Base-by-base conservation (phyloP, 345 rosid genomes). In the Boechera retrofracta region DNA sequence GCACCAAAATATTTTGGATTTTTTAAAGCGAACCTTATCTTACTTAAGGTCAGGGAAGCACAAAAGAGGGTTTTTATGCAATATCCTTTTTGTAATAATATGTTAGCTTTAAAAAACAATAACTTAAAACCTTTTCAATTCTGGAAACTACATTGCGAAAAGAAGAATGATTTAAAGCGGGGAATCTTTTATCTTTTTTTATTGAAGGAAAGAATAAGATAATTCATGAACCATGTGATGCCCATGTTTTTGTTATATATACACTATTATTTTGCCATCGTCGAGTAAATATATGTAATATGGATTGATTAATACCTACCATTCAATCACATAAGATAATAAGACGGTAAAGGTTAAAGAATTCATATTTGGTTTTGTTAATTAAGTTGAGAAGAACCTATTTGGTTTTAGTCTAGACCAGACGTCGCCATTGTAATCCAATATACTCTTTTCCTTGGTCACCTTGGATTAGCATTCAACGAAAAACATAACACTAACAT, bases 141-240 rank as follows among this genome's bases (percentile, higher is more conserved):
- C 36, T 64, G 18, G 13, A 64, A 44, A 42, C 18, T 32, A 49
- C 44, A 7, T 54, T 44, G 47, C 33, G 28, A 36, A 35, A 68
- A 60, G 41, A 4, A 41, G 13, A 61, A 69, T 68, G 75, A 52
- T 51, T 60, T 21, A 39, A 52, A 53, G 35, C n/a, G 26, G 13
- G 10, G 69, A 61, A 68, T 67, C 68, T 49, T 49, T 10, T 21
- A 3, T 15, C n/a, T 10, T 44, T 5, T 4, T 31, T 32, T 4
- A 55, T 47, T 7, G 33, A 8, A 36, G 55, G 39, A 41, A 10
- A 44, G 10, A 58, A 47, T 61, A 67, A 54, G 52, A 48, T 47
- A 69, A 68, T 76, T 61, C 56, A 41, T 61, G 70, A 69, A 24
- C 64, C 79, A 76, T 76, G 75, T 76, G 79, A 69, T 61, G 74